Evolutionary conservation across 208 protist genomes (phyloP), one percentile per base, ranked within the genome.

Genomic region (Leptomonas seymouri): DNA sequence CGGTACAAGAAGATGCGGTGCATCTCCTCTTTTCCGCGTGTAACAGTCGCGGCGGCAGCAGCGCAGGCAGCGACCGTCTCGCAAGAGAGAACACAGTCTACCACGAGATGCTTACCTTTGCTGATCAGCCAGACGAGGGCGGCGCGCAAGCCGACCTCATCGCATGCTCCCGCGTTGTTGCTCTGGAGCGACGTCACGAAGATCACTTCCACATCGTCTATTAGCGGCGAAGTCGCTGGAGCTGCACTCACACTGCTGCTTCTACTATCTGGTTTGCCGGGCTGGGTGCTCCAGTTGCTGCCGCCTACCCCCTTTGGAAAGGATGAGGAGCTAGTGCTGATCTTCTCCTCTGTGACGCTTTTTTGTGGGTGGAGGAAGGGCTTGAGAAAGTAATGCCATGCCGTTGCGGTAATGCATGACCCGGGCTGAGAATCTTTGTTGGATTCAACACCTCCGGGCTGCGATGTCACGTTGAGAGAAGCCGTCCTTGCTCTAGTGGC

Each of bases 71-170:
- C 71, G 27, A 77, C 12, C 14, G 71, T 77, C 12, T 56, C 58
- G 15, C 48, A 34, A 2, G 71, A 62, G 4, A 77, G 34, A 0
- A 48, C 57, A 30, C 63, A 70, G n/a, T 71, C 71, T 30, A 77
- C 71, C 1, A 77, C 64, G 31, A 77, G 21, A 34, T 77, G 71
- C 49, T 77, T 77, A 36, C 53, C 64, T 9, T 63, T 67, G n/a
- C 62, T 48, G 15, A 77, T 54, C 7, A 77, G 64, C 71, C 71
- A 77, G 6, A 77, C 15, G 20, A 77, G 58, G 9, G 44, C 58
- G 9, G 50, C 64, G 2, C 71, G 57, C 51, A 66, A n/a, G 1
- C 39, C 58, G 12, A 58, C 46, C n/a, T 77, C 71, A 6, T 65
- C 64, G 44, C 20, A 3, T 21, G 14, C 42, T 2, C 0, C 21